These are phyloP conservation scores for Wickerhamomyces alni DNA, from an alignment of 805 yeast species.

Conservation along the genomic window DNA sequence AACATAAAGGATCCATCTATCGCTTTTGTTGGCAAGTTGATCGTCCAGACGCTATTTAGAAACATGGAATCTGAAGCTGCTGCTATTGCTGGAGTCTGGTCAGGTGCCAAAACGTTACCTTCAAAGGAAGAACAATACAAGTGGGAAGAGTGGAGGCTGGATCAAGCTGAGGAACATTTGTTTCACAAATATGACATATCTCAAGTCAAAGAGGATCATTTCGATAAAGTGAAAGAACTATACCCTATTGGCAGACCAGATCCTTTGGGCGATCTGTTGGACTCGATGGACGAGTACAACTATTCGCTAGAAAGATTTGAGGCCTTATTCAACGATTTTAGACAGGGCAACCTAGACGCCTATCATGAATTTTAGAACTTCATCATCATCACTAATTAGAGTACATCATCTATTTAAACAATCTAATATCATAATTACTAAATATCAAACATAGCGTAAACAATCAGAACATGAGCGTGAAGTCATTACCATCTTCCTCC, in stretches of 20 bases:
- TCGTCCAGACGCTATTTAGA: slow-evolving; percentile 41
- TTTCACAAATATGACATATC: slow-evolving; percentile 32
- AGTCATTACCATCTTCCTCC: background rate
- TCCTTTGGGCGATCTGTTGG: slow-evolving; percentile 23
- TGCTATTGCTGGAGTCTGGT: slow-evolving; percentile 56
- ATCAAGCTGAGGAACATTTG: slow-evolving; percentile 16
- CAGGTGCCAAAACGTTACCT: slow-evolving; percentile 35
- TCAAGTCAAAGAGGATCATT: slow-evolving; percentile 23
- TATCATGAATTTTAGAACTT: slow-evolving; percentile 11
- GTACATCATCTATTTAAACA: too few species aligned
- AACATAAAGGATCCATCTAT: slow-evolving; percentile 41
- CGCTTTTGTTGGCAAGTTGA: slow-evolving; percentile 33
- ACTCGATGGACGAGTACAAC: slow-evolving; percentile 8
- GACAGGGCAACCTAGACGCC: slow-evolving; percentile 9
- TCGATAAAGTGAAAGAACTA: slow-evolving; percentile 23
- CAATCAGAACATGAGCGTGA: too few species aligned
- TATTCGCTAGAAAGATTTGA: slow-evolving; percentile 15
- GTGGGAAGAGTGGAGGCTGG: slow-evolving; percentile 27
- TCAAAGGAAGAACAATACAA: slow-evolving; percentile 30
- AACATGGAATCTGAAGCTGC: slow-evolving; percentile 46
- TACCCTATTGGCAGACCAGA: slow-evolving; percentile 27
- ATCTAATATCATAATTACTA: too few species aligned
- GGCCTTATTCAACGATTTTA: slow-evolving; percentile 16
- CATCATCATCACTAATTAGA: too few species aligned
- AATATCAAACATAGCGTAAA: too few species aligned